phyloP scores from a whole-genome alignment of 1,139 yeast genomes.

The Hansenula sp. region DNA sequence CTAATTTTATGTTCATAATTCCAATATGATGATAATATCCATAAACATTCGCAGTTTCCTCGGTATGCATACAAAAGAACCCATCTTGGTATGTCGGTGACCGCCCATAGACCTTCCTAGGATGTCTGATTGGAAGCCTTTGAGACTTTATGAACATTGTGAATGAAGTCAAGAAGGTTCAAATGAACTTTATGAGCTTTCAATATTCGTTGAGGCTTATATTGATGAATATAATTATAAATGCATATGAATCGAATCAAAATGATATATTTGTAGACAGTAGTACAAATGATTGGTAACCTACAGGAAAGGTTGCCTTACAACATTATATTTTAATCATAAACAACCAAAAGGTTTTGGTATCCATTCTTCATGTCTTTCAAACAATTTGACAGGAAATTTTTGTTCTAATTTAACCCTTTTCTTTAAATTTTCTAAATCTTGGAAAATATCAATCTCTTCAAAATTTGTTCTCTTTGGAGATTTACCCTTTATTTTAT shows the following conservation, averaged over 20 bases:
- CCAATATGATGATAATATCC: conserved; percentile 72
- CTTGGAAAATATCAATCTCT: conserved; percentile 16
- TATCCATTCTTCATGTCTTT: conserved; percentile 32
- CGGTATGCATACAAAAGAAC: conserved; percentile 85
- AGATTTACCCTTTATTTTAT: conserved; percentile 2
- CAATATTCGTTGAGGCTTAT: too few species aligned
- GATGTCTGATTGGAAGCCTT: conserved; percentile 46
- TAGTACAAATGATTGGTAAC: too few species aligned
- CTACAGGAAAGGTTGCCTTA: too few species aligned
- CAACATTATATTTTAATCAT: too few species aligned
- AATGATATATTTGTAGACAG: too few species aligned
- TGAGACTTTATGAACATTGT: too few species aligned
- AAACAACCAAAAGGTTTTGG: conserved; percentile 44
- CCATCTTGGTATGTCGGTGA: conserved; percentile 82
- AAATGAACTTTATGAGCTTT: too few species aligned
- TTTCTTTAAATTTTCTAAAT: conserved; percentile 26
- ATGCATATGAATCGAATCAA: too few species aligned
- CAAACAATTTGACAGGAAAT: conserved; percentile 25
- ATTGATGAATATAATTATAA: too few species aligned
- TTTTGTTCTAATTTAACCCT: conserved; percentile 15
- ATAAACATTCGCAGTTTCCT: conserved; percentile 91
- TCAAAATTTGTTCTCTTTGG: background rate
- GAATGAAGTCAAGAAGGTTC: too few species aligned
- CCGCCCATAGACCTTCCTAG: conserved; percentile 67
- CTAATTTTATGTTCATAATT: conserved; percentile 1